Evolutionary conservation across 441 rosid species (phyloP).

Genomic region (Populus hybrid): DNA sequence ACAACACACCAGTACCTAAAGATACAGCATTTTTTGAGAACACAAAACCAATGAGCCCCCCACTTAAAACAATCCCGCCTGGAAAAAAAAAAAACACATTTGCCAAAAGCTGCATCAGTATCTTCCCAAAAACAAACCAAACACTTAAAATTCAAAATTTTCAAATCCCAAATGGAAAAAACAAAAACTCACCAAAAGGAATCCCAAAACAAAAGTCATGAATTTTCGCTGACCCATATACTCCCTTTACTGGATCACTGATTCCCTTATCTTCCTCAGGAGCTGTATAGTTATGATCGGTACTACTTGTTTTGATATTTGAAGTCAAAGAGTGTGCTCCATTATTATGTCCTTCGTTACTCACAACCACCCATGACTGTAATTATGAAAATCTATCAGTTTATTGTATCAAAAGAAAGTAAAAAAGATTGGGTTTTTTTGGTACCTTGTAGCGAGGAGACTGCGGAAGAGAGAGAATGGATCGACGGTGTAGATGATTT

Average conservation of each 20-base stretch:
- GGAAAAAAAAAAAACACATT: constrained; percentile 62
- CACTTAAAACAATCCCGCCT: neutral
- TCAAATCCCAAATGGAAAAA: neutral
- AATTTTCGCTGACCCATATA: constrained; percentile 59
- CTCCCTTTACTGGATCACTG: constrained; percentile 7
- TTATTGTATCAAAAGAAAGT: neutral
- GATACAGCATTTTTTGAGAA: neutral
- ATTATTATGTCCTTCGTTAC: constrained; percentile 39
- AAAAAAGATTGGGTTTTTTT: neutral
- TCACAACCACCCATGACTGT: constrained; percentile 49
- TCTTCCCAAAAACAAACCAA: constrained; percentile 34
- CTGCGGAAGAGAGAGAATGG: constrained; percentile 19
- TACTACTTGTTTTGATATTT: constrained; percentile 18
- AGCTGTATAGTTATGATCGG: neutral
- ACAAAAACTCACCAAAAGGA: constrained; percentile 69
- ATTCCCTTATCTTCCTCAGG: neutral
- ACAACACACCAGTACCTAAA: constrained; percentile 47
- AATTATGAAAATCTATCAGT: neutral
- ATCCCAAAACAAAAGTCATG: constrained; percentile 95
- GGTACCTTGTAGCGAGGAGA: constrained; percentile 45
- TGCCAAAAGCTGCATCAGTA: constrained; percentile 39
- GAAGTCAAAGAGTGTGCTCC: constrained; percentile 22
- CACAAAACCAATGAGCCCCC: constrained; percentile 18
- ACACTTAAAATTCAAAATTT: neutral
- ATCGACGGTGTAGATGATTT: constrained; percentile 36